phyloP scores from a whole-genome alignment of 768 basidiomycete species.

The Suillus decipiens region DNA sequence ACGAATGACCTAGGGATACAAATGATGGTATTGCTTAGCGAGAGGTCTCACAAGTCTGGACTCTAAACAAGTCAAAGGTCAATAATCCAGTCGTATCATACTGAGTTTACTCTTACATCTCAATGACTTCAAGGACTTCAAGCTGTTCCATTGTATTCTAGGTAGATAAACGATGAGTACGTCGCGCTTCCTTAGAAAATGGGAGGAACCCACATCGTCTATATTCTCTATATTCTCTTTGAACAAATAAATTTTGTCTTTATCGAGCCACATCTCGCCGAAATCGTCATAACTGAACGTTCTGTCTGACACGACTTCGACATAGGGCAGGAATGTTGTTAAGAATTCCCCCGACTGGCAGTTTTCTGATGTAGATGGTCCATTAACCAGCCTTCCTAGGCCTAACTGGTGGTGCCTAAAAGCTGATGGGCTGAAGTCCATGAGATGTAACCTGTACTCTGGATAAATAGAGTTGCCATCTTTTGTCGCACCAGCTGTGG shows the following conservation, averaged over 20 bases:
- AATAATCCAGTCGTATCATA: background rate
- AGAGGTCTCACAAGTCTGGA: background rate
- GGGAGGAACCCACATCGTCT: background rate
- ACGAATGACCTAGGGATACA: background rate
- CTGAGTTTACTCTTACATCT: background rate
- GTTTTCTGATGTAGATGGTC: background rate
- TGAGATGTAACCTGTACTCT: background rate
- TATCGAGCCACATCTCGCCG: background rate
- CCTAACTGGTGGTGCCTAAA: background rate
- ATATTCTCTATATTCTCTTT: background rate
- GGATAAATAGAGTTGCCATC: background rate
- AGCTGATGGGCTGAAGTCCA: constrained; percentile 5
- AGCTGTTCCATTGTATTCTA: background rate
- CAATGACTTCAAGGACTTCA: constrained; percentile 4
- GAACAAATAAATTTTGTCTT: background rate
- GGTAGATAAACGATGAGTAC: background rate
- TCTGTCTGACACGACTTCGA: background rate
- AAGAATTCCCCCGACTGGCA: background rate
- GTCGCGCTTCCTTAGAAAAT: background rate
- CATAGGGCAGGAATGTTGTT: background rate
- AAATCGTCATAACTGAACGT: background rate
- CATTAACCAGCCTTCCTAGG: background rate
- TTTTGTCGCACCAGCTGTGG: background rate
- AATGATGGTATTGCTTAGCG: background rate
- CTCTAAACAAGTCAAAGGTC: background rate